Percentiles rank a stretch among this genome's conserved stretches.
Evolutionary conservation across 768 basidiomycete genomes (phyloP).

Genomic region (Lactarius evosmus): DNA sequence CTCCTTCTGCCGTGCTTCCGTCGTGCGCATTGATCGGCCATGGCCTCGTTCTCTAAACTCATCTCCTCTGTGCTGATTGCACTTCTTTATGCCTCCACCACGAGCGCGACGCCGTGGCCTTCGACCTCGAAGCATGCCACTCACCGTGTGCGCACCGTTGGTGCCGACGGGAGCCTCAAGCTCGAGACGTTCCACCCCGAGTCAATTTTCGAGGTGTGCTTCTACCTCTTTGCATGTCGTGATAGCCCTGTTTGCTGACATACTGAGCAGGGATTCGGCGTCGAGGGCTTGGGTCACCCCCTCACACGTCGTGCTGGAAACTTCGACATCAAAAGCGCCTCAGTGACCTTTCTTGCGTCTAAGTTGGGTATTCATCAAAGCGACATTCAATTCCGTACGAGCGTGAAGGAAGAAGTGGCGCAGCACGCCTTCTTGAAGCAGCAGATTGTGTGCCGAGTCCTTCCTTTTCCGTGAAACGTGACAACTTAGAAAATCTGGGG

Average conservation of each 20-base stretch:
- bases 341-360: conserved; percentile 31
- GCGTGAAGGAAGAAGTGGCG: conserved; percentile 24
- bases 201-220: no score
- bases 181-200: no score
- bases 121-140: no score
- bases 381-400: conserved; percentile 26
- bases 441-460: conserved; percentile 25
- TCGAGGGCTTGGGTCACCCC: conserved; percentile 29
- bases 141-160: conserved; percentile 29
- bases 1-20: no score
- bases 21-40: neutral
- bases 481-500: no score
- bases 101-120: no score
- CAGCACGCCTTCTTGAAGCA: conserved; percentile 30
- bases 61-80: conserved; percentile 31
- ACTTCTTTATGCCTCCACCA: conserved; percentile 28
- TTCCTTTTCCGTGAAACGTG: neutral
- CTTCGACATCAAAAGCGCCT: no score
- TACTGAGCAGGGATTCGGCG: conserved; percentile 30
- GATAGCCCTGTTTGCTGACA: neutral
- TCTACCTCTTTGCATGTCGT: neutral
- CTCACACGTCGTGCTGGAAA: conserved; percentile 29
- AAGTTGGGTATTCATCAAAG: conserved; percentile 27
- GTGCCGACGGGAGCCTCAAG: conserved; percentile 20
- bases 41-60: conserved; percentile 29